A percentile compares a stretch with the other conserved stretches of the same genome.
These are phyloP conservation scores for Pseudogymnoascus sp. DNA, from an alignment of 2,329 filamentous ascomycete species.

Conservation along the genomic window DNA sequence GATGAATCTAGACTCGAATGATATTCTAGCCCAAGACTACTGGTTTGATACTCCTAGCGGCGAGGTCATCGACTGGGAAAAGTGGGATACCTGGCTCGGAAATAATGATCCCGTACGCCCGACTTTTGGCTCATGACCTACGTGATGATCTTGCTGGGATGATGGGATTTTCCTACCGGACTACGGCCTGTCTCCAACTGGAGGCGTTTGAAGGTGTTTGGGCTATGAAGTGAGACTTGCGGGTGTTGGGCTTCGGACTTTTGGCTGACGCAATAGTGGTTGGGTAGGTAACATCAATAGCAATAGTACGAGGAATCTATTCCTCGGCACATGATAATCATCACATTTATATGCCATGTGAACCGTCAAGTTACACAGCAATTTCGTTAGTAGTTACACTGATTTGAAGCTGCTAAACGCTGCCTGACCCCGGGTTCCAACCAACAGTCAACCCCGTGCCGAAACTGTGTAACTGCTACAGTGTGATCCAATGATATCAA, in stretches of 20 bases:
- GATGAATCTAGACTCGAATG: conserved; percentile 19
- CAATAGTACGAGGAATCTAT: background rate
- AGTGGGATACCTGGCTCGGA: conserved; percentile 25
- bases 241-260: background rate
- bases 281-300: background rate
- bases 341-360: background rate
- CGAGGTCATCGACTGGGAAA: conserved; percentile 21
- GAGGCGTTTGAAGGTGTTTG: background rate
- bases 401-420: background rate
- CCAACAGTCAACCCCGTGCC: background rate
- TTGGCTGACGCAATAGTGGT: background rate
- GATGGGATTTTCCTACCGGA: background rate
- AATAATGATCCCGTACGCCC: conserved; percentile 10
- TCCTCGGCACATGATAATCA: background rate
- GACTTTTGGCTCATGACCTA: conserved; percentile 3
- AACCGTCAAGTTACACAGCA: background rate
- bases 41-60: conserved; percentile 12
- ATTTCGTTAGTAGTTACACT: background rate
- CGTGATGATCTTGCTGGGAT: background rate
- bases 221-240: background rate
- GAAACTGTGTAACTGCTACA: background rate
- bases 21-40: conserved; percentile 19
- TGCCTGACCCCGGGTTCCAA: background rate
- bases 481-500: background rate
- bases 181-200: background rate